Percentiles rank a stretch among this genome's conserved stretches.
Evolutionary conservation across 352 stramenopile species (phyloP).

Genomic region (Pythium coloratum): DNA sequence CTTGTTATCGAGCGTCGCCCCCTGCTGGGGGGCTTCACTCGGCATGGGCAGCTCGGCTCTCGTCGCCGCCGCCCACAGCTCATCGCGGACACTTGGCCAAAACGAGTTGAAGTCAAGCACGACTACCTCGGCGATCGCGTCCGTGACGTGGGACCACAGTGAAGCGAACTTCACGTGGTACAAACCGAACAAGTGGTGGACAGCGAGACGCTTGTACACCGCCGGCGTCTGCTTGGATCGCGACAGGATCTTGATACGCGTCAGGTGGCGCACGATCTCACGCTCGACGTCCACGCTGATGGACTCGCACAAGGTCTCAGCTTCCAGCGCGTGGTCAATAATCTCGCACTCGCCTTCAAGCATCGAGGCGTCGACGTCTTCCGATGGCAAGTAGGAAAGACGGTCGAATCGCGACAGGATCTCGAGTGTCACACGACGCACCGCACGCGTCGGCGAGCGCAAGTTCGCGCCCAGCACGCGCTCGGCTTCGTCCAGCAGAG

Average conservation of each 20-base stretch:
- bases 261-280: slow-evolving; percentile 79
- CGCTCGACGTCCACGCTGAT: slow-evolving; percentile 80
- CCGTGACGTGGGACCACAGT: slow-evolving; percentile 79
- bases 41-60: slow-evolving; percentile 18
- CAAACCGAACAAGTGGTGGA: slow-evolving; percentile 76
- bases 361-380: slow-evolving; percentile 38
- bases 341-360: slow-evolving; percentile 68
- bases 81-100: slow-evolving; percentile 57
- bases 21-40: not conserved
- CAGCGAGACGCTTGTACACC: slow-evolving; percentile 76
- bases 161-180: slow-evolving; percentile 90
- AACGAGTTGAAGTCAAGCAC: slow-evolving; percentile 59
- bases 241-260: slow-evolving; percentile 74
- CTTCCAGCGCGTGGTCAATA: slow-evolving; percentile 58
- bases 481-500: slow-evolving; percentile 37
- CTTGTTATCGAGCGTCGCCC: slow-evolving; percentile 18
- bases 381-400: slow-evolving; percentile 35
- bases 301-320: slow-evolving; percentile 53
- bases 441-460: slow-evolving; percentile 59
- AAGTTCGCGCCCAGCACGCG: slow-evolving; percentile 54
- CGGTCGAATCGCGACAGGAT: slow-evolving; percentile 59
- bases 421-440: slow-evolving; percentile 72
- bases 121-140: slow-evolving; percentile 62
- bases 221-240: slow-evolving; percentile 69
- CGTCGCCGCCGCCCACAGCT: slow-evolving; percentile 49